These are phyloP conservation scores for Solanum okadae DNA, from an alignment of 257 asterid genomes.

Conservation along the genomic window DNA sequence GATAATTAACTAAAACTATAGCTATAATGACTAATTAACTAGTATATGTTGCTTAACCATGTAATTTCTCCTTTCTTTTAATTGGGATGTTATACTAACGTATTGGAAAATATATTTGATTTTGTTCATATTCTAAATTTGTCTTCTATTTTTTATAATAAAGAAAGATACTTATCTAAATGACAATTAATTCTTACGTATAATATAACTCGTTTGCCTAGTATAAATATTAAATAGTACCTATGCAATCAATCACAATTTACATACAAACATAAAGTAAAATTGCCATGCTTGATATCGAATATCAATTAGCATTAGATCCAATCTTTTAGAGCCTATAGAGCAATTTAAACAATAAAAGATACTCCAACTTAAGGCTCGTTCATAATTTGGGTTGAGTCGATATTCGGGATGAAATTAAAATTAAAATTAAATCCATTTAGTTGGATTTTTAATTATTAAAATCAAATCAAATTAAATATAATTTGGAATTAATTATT, in stretches of 20 bases:
- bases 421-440: too few relatives aligned
- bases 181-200: neutral
- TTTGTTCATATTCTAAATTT: too few relatives aligned
- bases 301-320: neutral
- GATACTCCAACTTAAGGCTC: neutral
- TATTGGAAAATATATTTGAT: too few relatives aligned
- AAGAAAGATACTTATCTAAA: neutral
- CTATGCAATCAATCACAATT: neutral
- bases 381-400: neutral
- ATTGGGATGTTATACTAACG: too few relatives aligned
- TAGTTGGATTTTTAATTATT: too few relatives aligned
- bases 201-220: neutral
- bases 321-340: neutral
- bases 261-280: too few relatives aligned
- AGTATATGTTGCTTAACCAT: too few relatives aligned
- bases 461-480: neutral
- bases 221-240: neutral
- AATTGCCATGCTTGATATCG: neutral
- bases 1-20: neutral
- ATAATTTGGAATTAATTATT: too few relatives aligned
- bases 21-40: too few relatives aligned
- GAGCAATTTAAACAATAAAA: neutral
- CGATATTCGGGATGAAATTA: neutral
- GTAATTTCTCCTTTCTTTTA: too few relatives aligned
- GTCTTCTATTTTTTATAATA: too few relatives aligned